Base-by-base conservation (phyloP, 352 stramenopile species). In the Globisporangium carolinianum region DNA sequence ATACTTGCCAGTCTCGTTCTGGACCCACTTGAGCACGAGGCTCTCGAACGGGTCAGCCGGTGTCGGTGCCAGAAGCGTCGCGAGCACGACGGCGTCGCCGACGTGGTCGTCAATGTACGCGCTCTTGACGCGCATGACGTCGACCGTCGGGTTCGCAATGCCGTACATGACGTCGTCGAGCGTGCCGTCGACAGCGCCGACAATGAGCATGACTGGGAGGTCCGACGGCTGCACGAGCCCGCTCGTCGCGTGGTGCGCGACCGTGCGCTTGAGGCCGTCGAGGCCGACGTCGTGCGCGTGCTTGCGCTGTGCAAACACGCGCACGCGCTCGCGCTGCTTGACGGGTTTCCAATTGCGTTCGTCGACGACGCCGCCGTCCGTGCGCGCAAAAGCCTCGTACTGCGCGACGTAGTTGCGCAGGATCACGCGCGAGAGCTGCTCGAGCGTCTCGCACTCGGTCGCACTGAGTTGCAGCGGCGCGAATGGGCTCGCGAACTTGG, bases 211-310 rank as follows among this genome's bases (percentile, higher is more conserved):
- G 6, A 53, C 18, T 32, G 24, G 24, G 24, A 32, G 24, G 24
- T 32, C 24, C 24, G 24, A 32, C 24, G 24, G 24, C 24, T 32
- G 24, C 24, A 32, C 24, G 3, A 32, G 24, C 1, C 24, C 24
- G 24, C 24, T 43, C 7, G 11, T 12, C 17, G 45, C 18, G 45
- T 35, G 17, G 1, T 11, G 45, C 45, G 18, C 45, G 2, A 35
- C 7, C 17, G 45, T 17, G 91, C 95, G 8, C 90, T 75, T 11
- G 77, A 66, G 42, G 42, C 14, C 3, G 4, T 6, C 7, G 12
- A 32, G 3, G 45, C 45, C 45, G 11, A 75, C 60, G 53, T 95
- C 91, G 11, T 86, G 70, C 24, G 68, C 68, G 42, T 32, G 24
- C 24, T 94, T 79, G 43, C 17, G 51, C 58, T 14, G 47, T 18